A percentile compares a stretch with the other conserved stretches of the same genome.
Conservation (phyloP, 2,329 filamentous ascomycete species). For the Aschersonia sp. region DNA sequence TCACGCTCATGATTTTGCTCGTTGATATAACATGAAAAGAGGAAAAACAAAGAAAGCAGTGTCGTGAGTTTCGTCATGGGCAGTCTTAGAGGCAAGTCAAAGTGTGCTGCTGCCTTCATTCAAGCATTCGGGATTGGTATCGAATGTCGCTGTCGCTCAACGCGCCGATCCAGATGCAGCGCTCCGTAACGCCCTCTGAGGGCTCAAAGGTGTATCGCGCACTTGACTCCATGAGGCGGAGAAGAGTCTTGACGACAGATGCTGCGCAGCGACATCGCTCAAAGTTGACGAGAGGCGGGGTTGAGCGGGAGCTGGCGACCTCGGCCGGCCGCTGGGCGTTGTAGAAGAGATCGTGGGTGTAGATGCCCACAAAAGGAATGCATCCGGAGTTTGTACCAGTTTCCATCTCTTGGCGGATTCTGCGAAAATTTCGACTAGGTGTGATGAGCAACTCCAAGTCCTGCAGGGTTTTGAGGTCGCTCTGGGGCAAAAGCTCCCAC, state of each 20-base stretch:
- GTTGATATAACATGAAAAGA: too few relatives aligned
- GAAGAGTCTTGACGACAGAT: constrained; percentile 62
- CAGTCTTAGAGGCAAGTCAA: background rate
- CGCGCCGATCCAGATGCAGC: constrained; percentile 76
- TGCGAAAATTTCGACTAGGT: constrained; percentile 65
- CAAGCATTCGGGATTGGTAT: constrained; percentile 33
- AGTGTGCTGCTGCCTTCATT: constrained; percentile 12
- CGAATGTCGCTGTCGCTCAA: constrained; percentile 63
- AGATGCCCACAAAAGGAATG: constrained; percentile 73
- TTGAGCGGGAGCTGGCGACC: constrained; percentile 51
- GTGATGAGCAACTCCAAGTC: constrained; percentile 62
- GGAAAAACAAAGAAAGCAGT: too few relatives aligned
- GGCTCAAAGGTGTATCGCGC: constrained; percentile 60
- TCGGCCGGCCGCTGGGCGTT: constrained; percentile 68
- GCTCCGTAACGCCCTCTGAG: constrained; percentile 62
- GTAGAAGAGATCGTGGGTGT: constrained; percentile 72
- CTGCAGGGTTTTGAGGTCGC: constrained; percentile 50
- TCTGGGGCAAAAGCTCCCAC: constrained; percentile 54
- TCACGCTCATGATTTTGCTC: too few relatives aligned
- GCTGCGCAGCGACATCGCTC: constrained; percentile 67
- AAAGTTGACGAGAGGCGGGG: constrained; percentile 66
- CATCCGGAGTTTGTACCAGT: constrained; percentile 51
- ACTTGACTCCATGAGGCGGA: constrained; percentile 68
- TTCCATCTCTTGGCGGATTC: constrained; percentile 69
- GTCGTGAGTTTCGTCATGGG: too few relatives aligned